These are phyloP conservation scores for Mollisia scopiformis DNA, from an alignment of 2,329 filamentous ascomycete genomes.

Conservation along the genomic window DNA sequence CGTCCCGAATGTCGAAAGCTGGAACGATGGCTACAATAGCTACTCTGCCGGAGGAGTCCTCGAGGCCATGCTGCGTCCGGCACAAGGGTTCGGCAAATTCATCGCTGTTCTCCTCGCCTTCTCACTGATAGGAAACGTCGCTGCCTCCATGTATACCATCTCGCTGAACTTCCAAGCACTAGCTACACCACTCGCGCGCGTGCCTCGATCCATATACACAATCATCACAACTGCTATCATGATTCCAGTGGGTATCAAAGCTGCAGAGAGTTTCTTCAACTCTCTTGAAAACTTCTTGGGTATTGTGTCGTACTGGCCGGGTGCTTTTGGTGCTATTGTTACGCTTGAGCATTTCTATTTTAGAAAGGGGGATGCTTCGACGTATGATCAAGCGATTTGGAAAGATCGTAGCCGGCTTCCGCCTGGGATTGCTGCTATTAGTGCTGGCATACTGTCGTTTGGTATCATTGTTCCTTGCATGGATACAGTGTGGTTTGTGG, in stretches of 20 bases:
- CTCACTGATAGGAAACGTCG: slow-evolving; percentile 60
- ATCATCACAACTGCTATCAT: slow-evolving; percentile 60
- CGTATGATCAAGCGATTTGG: slow-evolving; percentile 61
- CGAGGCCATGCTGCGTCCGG: slow-evolving; percentile 59
- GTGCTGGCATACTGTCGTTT: slow-evolving; percentile 52
- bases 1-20: slow-evolving; percentile 53
- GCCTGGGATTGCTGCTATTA: slow-evolving; percentile 59
- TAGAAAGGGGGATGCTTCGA: slow-evolving; percentile 50
- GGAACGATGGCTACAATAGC: slow-evolving; percentile 55
- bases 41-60: slow-evolving; percentile 62
- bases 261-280: slow-evolving; percentile 56
- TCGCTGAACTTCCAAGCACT: slow-evolving; percentile 68
- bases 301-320: slow-evolving; percentile 69
- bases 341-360: slow-evolving; percentile 69
- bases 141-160: slow-evolving; percentile 63
- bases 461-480: slow-evolving; percentile 70
- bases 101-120: slow-evolving; percentile 61
- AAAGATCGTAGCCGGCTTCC: slow-evolving; percentile 59
- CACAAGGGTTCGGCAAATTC: slow-evolving; percentile 64
- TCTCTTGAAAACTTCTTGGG: slow-evolving; percentile 67
- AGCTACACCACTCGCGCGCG: slow-evolving; percentile 55
- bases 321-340: slow-evolving; percentile 68
- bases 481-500: slow-evolving; percentile 68
- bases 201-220: slow-evolving; percentile 61
- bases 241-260: slow-evolving; percentile 59